Base-by-base conservation (phyloP, 2,329 filamentous ascomycete species). In the Periconia sp. region DNA sequence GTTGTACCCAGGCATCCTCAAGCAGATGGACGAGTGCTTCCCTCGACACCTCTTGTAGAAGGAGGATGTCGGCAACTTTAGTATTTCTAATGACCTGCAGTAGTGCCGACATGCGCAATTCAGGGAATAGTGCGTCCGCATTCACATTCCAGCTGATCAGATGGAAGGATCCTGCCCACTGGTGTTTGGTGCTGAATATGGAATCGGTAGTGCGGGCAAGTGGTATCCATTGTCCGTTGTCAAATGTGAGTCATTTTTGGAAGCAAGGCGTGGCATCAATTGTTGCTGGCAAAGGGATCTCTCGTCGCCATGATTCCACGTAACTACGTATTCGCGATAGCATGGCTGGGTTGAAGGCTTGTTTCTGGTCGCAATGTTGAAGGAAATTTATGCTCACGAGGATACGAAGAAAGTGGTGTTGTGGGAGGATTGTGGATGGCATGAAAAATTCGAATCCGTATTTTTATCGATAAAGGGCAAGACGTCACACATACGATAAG, bases 131-230 rank as follows among this genome's bases (percentile, higher is more conserved):
- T 44, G 51, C 37, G 31, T 19, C 37, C 8, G 51, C 20, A 41
- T 53, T 35, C 13, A 53, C 46, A 20, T 53, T 53, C 51, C 46
- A 53, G 31, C n/a, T 53, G 15, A 53, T 33, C 14, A 53, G 9
- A 31, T 41, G 45, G 10, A 53, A 31, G 37, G 41, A 13, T 17
- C 41, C 46, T 15, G 37, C 40, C 51, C 45, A 49, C 2, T 45
- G 45, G 45, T 49, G 40, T 23, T 18, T 44, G 37, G 27, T 17
- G 20, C 42, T 43, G 23, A 15, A 27, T 27, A 27, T 23, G 15
- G 42, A 7, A 23, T 30, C 17, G 15, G 45, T 20, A 13, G 13
- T 19, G 19, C 33, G 14, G 10, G 7, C 17, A 41, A 40, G 40
- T 35, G 51, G 46, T 41, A 33, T 41, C 51, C 51, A 53, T 27